A percentile compares a stretch with the other conserved stretches of the same genome.
Evolutionary conservation across 2,329 filamentous ascomycete species (phyloP).

Genomic region (Dryadomyces quercus-mongolicae): DNA sequence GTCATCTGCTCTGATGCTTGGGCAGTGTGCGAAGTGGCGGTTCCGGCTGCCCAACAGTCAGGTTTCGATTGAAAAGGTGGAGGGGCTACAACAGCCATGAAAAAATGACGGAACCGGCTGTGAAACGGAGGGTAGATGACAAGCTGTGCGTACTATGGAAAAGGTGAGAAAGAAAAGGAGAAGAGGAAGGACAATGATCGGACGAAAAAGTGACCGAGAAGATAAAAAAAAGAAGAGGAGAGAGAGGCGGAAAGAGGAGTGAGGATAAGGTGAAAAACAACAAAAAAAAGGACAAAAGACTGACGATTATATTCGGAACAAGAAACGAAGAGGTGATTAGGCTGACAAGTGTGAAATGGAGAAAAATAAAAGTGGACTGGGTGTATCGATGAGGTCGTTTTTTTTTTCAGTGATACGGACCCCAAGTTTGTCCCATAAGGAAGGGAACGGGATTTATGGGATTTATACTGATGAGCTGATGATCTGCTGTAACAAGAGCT

Average conservation of each 20-base stretch:
- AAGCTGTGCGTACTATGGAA: not conserved
- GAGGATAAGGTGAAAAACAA: not conserved
- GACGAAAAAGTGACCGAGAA: not conserved
- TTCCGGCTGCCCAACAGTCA: constrained; percentile 19
- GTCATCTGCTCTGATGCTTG: constrained; percentile 21
- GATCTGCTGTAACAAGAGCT: not conserved
- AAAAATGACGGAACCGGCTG: constrained; percentile 7
- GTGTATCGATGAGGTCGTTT: not conserved
- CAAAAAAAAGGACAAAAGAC: not conserved
- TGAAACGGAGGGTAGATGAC: not conserved
- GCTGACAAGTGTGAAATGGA: not conserved
- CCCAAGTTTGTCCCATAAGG: not conserved
- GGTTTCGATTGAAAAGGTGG: constrained; percentile 20
- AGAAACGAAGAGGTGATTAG: not conserved
- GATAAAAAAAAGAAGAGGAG: not conserved
- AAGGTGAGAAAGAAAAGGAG: not conserved
- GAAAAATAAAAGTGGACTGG: not conserved
- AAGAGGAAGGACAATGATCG: not conserved
- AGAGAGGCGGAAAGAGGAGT: not conserved
- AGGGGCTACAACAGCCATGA: constrained; percentile 24
- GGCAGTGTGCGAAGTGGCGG: constrained; percentile 17
- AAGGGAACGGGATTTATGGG: not conserved
- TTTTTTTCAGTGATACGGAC: not conserved
- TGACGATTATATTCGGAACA: not conserved
- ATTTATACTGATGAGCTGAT: not conserved